Base-by-base conservation (phyloP, 345 rosid species). In the Acer campestre region DNA sequence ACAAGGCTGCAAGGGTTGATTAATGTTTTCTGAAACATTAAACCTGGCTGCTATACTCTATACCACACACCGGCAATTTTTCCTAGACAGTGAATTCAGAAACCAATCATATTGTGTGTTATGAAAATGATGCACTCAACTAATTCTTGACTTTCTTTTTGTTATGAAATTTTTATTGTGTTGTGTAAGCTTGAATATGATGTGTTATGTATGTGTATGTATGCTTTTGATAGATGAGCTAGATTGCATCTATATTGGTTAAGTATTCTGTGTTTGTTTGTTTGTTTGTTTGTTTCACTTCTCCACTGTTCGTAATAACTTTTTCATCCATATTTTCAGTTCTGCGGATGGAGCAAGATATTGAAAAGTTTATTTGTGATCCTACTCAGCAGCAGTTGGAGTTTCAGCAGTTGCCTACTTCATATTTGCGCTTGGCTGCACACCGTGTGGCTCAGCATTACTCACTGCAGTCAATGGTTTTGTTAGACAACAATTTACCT, bases 401-500 rank as follows among this genome's bases (percentile, higher is more conserved):
- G 82, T 92, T 92, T 82, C 92, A 87, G 82, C 94, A 90, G 85
- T 83, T 92, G 65, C 94, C 97, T 31, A 92, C 97, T 10, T 92
- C 97, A 56, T 92, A 92, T 81, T 73, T 92, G 42, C 82, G 97
- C 71, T 77, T 92, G 86, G 97, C 97, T 80, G 97, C 94, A 48
- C 97, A 92, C 69, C 97, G 97, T 58, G 92, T 92, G 65, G 97
- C 97, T 0, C 97, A 92, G 79, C 97, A 92, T 84, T 92, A 89
- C 79, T 85, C 91, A 3, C 74, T 92, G 78, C 97, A 89, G 77
- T 92, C 97, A 61, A 92, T 92, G 97, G 97, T 92, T 75, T 83
- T 92, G 77, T 67, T 90, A 51, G 97, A 92, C 76, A 92, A 82
- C 72, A 86, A 58, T 82, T 78, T 85, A 61, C 89, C 91, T 13